These are phyloP conservation scores for Daldinia decipiens DNA, from an alignment of 495 filamentous ascomycete genomes.

Conservation along the genomic window DNA sequence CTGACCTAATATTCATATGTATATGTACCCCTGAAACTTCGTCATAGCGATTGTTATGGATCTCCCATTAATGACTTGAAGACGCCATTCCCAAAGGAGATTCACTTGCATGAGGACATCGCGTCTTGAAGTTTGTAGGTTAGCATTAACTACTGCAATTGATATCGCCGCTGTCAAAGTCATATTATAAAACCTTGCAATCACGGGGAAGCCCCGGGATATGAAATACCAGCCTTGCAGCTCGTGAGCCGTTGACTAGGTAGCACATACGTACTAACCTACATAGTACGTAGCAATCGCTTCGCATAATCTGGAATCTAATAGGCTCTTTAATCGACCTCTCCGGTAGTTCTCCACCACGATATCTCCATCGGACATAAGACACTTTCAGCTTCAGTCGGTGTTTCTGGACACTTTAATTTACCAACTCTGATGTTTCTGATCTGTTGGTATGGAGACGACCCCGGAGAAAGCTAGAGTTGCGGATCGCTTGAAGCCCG, in stretches of 20 bases:
- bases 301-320: neutral
- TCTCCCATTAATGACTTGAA: slow-evolving; percentile 20
- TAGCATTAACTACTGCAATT: neutral
- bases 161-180: neutral
- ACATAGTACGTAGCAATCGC: neutral
- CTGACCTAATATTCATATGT: neutral
- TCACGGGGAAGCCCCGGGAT: neutral
- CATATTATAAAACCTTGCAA: neutral
- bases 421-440: neutral
- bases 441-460: neutral
- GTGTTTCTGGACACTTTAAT: neutral
- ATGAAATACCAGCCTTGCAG: neutral
- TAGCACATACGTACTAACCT: too few relatives aligned
- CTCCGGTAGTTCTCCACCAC: neutral
- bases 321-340: neutral
- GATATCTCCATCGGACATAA: slow-evolving; percentile 8
- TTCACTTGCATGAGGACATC: slow-evolving; percentile 23
- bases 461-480: neutral
- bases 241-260: neutral
- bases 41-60: slow-evolving; percentile 33
- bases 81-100: slow-evolving; percentile 35
- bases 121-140: slow-evolving; percentile 20
- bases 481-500: neutral
- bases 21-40: slow-evolving; percentile 26
- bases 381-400: neutral